Evolutionary conservation across 2,329 filamentous ascomycete species (phyloP).

Genomic region (Microsporum ferrugineum): DNA sequence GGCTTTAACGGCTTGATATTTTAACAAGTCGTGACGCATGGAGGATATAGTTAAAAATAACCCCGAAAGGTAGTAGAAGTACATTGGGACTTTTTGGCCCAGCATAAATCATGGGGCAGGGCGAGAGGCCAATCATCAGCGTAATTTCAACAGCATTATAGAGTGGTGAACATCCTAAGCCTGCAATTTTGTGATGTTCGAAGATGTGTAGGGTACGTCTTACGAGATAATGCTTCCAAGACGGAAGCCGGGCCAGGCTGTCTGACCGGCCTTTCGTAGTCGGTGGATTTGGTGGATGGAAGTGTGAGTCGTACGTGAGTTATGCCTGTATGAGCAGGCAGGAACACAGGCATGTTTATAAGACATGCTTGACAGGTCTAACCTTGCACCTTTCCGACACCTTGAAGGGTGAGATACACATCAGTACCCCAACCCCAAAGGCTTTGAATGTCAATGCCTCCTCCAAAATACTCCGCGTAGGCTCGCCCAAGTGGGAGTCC

Average conservation of each 20-base stretch:
- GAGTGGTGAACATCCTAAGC: constrained; percentile 54
- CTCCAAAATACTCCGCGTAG: constrained; percentile 97
- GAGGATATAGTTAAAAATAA: too few relatives aligned
- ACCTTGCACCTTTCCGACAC: constrained; percentile 41
- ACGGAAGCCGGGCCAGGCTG: constrained; percentile 34
- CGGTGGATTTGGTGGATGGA: neutral
- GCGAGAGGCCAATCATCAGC: constrained; percentile 51
- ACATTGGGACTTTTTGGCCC: constrained; percentile 38
- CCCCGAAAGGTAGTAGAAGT: too few relatives aligned
- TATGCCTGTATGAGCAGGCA: neutral
- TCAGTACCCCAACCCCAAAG: constrained; percentile 82
- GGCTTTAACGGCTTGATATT: too few relatives aligned
- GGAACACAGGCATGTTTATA: neutral
- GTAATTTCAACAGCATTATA: constrained; percentile 50
- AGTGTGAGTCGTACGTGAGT: neutral
- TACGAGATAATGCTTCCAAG: constrained; percentile 38
- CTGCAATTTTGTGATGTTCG: constrained; percentile 51
- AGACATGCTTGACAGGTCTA: neutral
- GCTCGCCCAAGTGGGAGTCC: constrained; percentile 80
- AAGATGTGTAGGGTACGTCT: constrained; percentile 45
- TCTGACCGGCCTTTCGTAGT: constrained; percentile 30
- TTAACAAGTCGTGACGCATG: too few relatives aligned
- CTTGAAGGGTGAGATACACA: constrained; percentile 52
- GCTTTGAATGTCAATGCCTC: constrained; percentile 89
- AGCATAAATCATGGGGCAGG: constrained; percentile 28